Base-by-base conservation (phyloP, 495 filamentous ascomycete genomes). In the Penicillium tannophilum region DNA sequence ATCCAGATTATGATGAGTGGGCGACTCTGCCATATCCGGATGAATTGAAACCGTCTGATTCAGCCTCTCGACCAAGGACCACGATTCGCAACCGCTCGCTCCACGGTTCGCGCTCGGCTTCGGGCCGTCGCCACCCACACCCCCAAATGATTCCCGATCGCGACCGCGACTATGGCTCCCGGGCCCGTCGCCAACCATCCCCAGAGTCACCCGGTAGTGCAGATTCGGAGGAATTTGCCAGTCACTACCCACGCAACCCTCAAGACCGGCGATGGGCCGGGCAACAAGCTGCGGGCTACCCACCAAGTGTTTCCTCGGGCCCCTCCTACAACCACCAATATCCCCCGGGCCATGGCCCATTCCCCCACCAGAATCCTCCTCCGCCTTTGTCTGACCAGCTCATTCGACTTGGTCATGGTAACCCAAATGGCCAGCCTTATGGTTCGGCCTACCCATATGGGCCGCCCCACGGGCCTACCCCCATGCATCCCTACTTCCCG, bases 1-100 rank as follows among this genome's bases (percentile, higher is more conserved):
- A 74, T 65, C 68, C 71, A 39, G 74, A 82, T 24, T 79, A 85
- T 30, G 79, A 76, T 55, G 81, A 85, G 63, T 84, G 83, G 67
- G 77, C 79, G 58, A 66, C 76, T 54, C 58, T 79, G 54, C 51
- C 76, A 56, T 81, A 81, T 60, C 78, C 77, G 57, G 87, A 87
- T 66, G 90, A 93, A 63, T 74, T 94, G 63, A 86, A 88, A 52
- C 88, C 90, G 23, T 89, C 87, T 36, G 91, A 95, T 76, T 93
- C 90, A n/a, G 90, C 90, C 28, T 93, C 86, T 61, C 78, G 84
- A 58, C 81, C 84, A 57, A 79, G 82, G 50, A 82, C 81, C 46
- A 77, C 79, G 23, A 74, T 78, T 61, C 80, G 74, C 50, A 73
- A 71, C 54, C 69, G 71, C 52, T 64, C 69, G 52, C 62, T 68